These are phyloP conservation scores for Xylariomycetidae sp. DNA, from an alignment of 2,329 filamentous ascomycete species.

Conservation along the genomic window DNA sequence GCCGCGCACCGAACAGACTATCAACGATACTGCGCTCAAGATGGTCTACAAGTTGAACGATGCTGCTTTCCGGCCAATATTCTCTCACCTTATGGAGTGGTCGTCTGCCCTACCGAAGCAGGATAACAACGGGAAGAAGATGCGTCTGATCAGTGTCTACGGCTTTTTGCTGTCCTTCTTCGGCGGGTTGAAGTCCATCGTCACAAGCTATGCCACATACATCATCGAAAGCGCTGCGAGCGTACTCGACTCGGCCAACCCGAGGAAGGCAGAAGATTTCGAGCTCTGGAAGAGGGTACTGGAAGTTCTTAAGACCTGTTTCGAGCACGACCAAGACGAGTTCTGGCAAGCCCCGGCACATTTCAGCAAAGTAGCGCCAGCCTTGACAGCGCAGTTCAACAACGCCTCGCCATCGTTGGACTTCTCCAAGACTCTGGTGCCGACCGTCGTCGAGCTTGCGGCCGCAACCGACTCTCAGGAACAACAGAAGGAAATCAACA, in stretches of 20 bases:
- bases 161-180: constrained; percentile 77
- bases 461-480: constrained; percentile 76
- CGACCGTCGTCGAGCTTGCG: constrained; percentile 74
- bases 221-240: constrained; percentile 69
- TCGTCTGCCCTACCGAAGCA: constrained; percentile 56
- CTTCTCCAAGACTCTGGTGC: constrained; percentile 53
- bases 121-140: constrained; percentile 49
- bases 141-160: constrained; percentile 72
- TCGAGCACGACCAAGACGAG: constrained; percentile 86
- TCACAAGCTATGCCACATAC: constrained; percentile 86
- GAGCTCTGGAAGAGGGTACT: constrained; percentile 66
- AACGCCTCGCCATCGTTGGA: constrained; percentile 34
- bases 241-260: constrained; percentile 45
- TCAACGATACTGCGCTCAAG: constrained; percentile 70
- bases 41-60: constrained; percentile 98
- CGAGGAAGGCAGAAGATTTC: constrained; percentile 43
- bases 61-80: constrained; percentile 85
- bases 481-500: constrained; percentile 87
- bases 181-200: constrained; percentile 81
- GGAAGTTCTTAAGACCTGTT: constrained; percentile 65
- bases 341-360: constrained; percentile 94
- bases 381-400: constrained; percentile 62
- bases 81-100: constrained; percentile 82
- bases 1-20: constrained; percentile 53
- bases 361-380: constrained; percentile 65